Evolutionary conservation across 139 green algal genomes (phyloP).

Genomic region (Coelastrella sp.): DNA sequence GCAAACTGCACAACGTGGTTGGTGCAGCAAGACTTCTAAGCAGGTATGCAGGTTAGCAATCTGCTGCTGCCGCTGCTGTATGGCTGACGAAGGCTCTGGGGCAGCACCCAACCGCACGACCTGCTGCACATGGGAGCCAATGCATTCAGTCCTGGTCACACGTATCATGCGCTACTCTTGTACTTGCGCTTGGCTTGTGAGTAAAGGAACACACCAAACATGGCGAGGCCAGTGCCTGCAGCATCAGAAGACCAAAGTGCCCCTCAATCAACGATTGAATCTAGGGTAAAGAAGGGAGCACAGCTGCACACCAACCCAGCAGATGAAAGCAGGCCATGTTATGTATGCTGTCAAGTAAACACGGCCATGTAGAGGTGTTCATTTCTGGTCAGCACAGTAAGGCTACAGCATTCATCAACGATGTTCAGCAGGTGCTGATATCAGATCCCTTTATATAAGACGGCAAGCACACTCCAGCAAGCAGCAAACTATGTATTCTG

Average conservation of each 20-base stretch:
- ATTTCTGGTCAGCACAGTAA: no score
- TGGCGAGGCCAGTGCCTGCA: slow-evolving; percentile 85
- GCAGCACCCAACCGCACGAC: not conserved
- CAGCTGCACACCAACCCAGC: not conserved
- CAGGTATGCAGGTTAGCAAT: not conserved
- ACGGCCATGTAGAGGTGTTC: no score
- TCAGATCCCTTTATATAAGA: no score
- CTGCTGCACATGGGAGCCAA: not conserved
- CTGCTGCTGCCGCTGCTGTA: not conserved
- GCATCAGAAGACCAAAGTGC: not conserved
- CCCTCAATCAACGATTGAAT: not conserved
- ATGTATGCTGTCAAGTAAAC: no score
- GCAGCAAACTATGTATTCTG: no score
- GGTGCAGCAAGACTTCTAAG: no score
- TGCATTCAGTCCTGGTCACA: not conserved
- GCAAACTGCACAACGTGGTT: no score
- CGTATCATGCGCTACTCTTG: slow-evolving; percentile 26
- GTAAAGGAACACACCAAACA: slow-evolving; percentile 93
- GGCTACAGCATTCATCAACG: no score
- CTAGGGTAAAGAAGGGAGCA: not conserved
- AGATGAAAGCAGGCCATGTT: not conserved
- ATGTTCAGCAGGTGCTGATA: no score
- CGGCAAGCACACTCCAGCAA: no score
- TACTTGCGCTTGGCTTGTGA: slow-evolving; percentile 81
- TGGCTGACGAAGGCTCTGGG: not conserved